Percentiles rank a stretch among this genome's conserved stretches.
phyloP scores from a whole-genome alignment of 2,329 filamentous ascomycete species.

The Dryadomyces quercus-mongolicae region DNA sequence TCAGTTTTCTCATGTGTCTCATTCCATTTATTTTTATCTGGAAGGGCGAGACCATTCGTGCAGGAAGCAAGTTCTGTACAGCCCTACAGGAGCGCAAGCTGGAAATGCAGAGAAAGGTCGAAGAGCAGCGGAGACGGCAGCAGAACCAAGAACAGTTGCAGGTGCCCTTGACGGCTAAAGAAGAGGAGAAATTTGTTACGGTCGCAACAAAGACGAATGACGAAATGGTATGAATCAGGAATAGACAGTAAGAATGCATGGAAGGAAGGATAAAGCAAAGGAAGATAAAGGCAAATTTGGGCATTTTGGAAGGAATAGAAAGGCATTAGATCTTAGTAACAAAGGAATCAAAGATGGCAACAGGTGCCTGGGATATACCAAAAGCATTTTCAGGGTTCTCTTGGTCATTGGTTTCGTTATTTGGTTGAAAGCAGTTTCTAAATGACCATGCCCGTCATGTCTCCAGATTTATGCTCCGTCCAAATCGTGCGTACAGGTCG shows the following conservation, averaged over 20 bases:
- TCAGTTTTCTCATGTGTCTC: constrained; percentile 36
- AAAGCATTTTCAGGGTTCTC: no score
- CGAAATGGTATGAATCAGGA: no score
- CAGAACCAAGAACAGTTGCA: background rate
- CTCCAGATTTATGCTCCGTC: constrained; percentile 93
- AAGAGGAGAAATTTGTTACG: no score
- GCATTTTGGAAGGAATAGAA: background rate
- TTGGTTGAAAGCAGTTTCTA: no score
- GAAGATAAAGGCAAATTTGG: background rate
- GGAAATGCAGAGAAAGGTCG: constrained; percentile 27
- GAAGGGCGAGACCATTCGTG: constrained; percentile 42
- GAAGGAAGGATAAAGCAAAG: no score
- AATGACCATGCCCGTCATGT: no score
- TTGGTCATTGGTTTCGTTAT: no score
- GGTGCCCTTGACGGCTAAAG: no score
- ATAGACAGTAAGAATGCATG: no score
- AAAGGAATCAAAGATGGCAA: no score
- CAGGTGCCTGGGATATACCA: no score
- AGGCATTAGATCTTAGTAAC: background rate
- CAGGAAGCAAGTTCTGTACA: constrained; percentile 48
- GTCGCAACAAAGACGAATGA: no score
- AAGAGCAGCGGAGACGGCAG: constrained; percentile 19
- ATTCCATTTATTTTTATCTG: constrained; percentile 42
- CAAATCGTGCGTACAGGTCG: constrained; percentile 86
- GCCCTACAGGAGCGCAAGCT: constrained; percentile 40